Conservation (phyloP, 106 monocot genomes). For the Dactylorhiza incarnata region DNA sequence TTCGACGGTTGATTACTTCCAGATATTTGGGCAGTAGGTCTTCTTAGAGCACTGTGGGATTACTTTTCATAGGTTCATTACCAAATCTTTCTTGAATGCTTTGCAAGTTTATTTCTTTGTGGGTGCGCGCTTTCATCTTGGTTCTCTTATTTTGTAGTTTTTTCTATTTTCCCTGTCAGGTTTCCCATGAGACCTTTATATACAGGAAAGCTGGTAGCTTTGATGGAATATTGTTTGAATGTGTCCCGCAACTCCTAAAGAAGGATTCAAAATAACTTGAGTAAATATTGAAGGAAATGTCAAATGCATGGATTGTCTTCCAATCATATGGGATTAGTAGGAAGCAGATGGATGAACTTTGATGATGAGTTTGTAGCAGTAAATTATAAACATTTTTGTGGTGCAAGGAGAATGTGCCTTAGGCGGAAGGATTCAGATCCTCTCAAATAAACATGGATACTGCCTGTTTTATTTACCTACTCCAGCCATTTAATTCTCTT, state of each 20-base stretch:
- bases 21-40: slow-evolving; percentile 89
- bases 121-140: no score
- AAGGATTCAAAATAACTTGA: background rate
- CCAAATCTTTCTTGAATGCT: background rate
- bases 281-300: background rate
- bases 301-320: background rate
- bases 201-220: background rate
- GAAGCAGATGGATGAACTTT: background rate
- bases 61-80: background rate
- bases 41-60: background rate
- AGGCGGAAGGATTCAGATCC: background rate
- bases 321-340: background rate
- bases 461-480: no score
- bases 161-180: no score
- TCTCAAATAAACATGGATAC: background rate
- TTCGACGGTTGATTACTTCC: slow-evolving; percentile 57
- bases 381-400: background rate
- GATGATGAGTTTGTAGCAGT: background rate
- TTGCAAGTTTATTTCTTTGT: no score
- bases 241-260: background rate
- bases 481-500: no score
- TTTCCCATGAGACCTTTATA: no score
- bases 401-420: background rate
- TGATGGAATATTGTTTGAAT: background rate
- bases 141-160: no score